Conservation (phyloP, 805 yeast species). For the Jamesozyma rosinii region DNA sequence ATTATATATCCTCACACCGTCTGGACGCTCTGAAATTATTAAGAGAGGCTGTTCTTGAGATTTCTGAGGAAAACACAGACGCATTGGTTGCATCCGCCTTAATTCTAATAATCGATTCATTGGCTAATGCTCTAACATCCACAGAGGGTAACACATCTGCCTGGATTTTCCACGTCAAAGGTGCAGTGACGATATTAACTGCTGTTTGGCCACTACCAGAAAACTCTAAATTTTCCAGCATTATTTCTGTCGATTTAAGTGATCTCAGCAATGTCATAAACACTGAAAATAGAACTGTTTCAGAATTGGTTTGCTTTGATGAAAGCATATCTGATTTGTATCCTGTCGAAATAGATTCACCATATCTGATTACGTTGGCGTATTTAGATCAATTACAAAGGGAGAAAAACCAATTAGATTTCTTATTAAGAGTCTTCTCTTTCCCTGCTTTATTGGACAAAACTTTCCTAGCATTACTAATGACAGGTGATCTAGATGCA, state of each 20-base stretch:
- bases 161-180: slow-evolving; percentile 95
- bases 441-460: slow-evolving; percentile 89
- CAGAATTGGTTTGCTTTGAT: slow-evolving; percentile 75
- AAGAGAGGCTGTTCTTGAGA: slow-evolving; percentile 77
- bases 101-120: slow-evolving; percentile 81
- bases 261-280: slow-evolving; percentile 63
- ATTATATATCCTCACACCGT: slow-evolving; percentile 74
- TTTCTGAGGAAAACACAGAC: slow-evolving; percentile 78
- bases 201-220: slow-evolving; percentile 89
- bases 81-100: slow-evolving; percentile 89
- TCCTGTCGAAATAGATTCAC: slow-evolving; percentile 76
- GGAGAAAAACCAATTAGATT: slow-evolving; percentile 78
- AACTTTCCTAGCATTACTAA: slow-evolving; percentile 62
- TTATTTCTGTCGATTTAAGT: slow-evolving; percentile 79
- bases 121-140: slow-evolving; percentile 73
- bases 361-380: slow-evolving; percentile 76
- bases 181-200: slow-evolving; percentile 89
- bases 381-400: slow-evolving; percentile 74
- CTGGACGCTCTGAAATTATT: slow-evolving; percentile 76
- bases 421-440: slow-evolving; percentile 78
- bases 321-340: slow-evolving; percentile 75
- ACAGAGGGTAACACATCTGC: slow-evolving; percentile 43
- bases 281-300: slow-evolving; percentile 33
- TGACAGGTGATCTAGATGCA: slow-evolving; percentile 79
- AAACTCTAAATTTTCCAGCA: slow-evolving; percentile 53